phyloP scores from a whole-genome alignment of 139 green algal genomes.

The Coccomyxa sp. region DNA sequence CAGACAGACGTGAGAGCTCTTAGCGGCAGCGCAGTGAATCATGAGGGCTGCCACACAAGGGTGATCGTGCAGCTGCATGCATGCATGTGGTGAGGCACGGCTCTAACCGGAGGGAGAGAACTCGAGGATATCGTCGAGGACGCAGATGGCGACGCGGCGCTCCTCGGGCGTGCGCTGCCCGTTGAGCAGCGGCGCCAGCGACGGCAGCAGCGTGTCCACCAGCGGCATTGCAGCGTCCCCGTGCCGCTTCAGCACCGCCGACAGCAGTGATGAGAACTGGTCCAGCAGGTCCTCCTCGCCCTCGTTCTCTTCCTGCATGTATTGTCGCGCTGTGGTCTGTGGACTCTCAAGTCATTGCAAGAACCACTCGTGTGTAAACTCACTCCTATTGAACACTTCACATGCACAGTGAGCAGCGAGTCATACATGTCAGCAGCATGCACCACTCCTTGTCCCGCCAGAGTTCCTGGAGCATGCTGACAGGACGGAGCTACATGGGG shows the following conservation, averaged over 20 bases:
- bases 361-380: neutral
- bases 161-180: conserved; percentile 50
- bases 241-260: conserved; percentile 71
- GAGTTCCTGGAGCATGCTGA: no score
- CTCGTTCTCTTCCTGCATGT: conserved; percentile 77
- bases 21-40: no score
- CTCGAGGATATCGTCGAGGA: conserved; percentile 93
- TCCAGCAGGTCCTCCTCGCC: conserved; percentile 87
- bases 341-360: neutral
- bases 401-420: no score
- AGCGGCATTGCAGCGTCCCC: conserved; percentile 72
- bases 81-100: no score
- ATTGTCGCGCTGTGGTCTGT: no score
- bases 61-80: no score
- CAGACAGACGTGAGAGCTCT: no score
- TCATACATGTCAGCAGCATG: no score
- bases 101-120: conserved; percentile 47
- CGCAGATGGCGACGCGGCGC: conserved; percentile 82
- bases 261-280: conserved; percentile 47
- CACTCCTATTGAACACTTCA: neutral
- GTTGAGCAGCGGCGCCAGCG: conserved; percentile 46
- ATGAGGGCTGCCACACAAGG: no score
- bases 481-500: no score
- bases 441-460: no score
- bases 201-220: conserved; percentile 80